A percentile compares a stretch with the other conserved stretches of the same genome.
These are phyloP conservation scores for Stenocarpella maydis DNA, from an alignment of 2,329 filamentous ascomycete species.

Conservation along the genomic window DNA sequence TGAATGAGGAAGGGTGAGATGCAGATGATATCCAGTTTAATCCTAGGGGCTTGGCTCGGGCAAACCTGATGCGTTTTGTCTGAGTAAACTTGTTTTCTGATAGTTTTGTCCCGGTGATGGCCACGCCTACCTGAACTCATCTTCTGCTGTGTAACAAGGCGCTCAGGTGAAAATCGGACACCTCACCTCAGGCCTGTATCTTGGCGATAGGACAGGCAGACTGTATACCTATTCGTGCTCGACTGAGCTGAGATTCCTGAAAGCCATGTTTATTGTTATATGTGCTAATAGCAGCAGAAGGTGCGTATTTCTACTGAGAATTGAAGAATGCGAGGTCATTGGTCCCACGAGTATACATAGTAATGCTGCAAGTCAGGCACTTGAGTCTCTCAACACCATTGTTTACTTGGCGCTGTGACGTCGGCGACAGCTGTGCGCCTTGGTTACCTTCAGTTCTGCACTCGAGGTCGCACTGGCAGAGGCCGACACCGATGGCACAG, in stretches of 20 bases:
- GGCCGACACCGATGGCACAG: neutral
- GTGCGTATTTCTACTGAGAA: neutral
- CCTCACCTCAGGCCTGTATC: too few relatives aligned
- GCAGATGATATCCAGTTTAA: neutral
- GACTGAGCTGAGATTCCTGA: too few relatives aligned
- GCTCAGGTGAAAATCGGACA: too few relatives aligned
- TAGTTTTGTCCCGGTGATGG: neutral
- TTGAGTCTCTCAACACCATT: neutral
- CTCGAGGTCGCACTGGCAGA: neutral
- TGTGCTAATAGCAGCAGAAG: neutral
- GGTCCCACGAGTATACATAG: too few relatives aligned
- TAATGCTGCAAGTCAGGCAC: neutral
- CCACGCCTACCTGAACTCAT: too few relatives aligned
- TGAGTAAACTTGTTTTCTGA: neutral
- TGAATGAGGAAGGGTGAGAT: constrained; percentile 1
- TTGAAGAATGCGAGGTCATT: neutral
- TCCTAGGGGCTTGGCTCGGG: constrained; percentile 1
- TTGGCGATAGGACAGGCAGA: neutral
- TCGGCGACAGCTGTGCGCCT: neutral
- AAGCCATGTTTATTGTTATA: neutral
- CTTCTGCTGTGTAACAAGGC: too few relatives aligned
- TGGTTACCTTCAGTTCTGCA: neutral
- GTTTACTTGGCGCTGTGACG: neutral
- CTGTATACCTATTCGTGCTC: too few relatives aligned
- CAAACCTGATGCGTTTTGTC: neutral